A percentile compares a stretch with the other conserved stretches of the same genome.
phyloP scores from a whole-genome alignment of 2,329 filamentous ascomycete genomes.

The Epichloe amarillans region DNA sequence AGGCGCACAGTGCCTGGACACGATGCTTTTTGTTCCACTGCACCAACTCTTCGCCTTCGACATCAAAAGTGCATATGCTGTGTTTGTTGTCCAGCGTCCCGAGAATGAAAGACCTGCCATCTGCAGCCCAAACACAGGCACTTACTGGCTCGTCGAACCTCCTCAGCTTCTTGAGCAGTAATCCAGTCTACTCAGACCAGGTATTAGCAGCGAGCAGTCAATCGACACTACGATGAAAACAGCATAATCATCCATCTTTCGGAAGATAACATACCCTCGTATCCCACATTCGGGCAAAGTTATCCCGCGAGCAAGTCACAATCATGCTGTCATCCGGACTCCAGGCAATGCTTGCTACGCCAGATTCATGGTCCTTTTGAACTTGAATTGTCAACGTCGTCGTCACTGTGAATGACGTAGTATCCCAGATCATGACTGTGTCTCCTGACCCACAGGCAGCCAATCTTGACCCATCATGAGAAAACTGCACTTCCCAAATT shows the following conservation, averaged over 20 bases:
- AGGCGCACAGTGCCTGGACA: conserved; percentile 75
- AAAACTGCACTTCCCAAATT: conserved; percentile 87
- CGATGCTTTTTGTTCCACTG: conserved; percentile 60
- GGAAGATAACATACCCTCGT: conserved; percentile 37
- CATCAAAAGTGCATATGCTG: conserved; percentile 58
- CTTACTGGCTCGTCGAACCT: conserved; percentile 76
- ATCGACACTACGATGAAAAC: not conserved
- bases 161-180: conserved; percentile 47
- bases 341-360: conserved; percentile 75
- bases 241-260: not conserved
- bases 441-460: conserved; percentile 71
- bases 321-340: conserved; percentile 82
- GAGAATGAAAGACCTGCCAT: conserved; percentile 65
- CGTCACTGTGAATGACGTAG: conserved; percentile 51
- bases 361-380: conserved; percentile 44
- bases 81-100: conserved; percentile 57
- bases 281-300: conserved; percentile 64
- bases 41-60: conserved; percentile 46
- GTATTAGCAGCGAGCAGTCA: not conserved
- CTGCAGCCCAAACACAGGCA: conserved; percentile 76
- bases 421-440: conserved; percentile 71
- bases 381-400: conserved; percentile 35
- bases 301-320: conserved; percentile 69
- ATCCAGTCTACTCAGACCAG: conserved; percentile 39
- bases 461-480: conserved; percentile 68